Evolutionary conservation across 2,329 filamentous ascomycete species (phyloP).

Genomic region (Ceratocystis eucalypticola): DNA sequence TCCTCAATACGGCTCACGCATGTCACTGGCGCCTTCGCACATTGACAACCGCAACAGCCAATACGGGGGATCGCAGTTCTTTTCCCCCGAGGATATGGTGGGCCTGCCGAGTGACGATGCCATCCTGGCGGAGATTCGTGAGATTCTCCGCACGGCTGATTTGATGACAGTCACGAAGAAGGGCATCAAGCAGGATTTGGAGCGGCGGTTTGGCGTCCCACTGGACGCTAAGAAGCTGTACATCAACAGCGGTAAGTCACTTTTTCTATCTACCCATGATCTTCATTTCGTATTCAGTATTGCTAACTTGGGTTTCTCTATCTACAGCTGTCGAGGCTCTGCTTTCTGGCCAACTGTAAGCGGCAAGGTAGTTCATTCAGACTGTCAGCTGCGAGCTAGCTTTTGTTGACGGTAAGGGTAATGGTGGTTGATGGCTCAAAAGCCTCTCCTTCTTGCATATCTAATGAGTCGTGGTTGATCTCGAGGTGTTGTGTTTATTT

Average conservation of each 20-base stretch:
- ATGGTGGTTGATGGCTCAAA: not conserved
- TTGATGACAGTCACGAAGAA: conserved; percentile 99
- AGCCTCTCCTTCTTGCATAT: conserved; percentile 4
- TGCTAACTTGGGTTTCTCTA: not conserved
- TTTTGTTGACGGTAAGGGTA: not conserved
- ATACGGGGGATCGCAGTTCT: conserved; percentile 45
- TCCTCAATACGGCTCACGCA: conserved; percentile 43
- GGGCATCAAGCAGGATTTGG: conserved; percentile 85
- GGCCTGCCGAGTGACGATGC: conserved; percentile 79
- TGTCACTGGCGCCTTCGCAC: conserved; percentile 70
- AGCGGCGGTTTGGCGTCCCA: conserved; percentile 74
- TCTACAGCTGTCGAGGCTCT: conserved; percentile 57
- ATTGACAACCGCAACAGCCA: conserved; percentile 48
- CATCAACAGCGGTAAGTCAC: conserved; percentile 72
- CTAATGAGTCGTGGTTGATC: conserved; percentile 10
- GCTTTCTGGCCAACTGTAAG: conserved; percentile 60
- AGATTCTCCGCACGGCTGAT: conserved; percentile 82
- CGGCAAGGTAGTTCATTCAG: not conserved
- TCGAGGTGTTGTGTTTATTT: not conserved
- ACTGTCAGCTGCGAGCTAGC: not conserved
- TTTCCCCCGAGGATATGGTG: conserved; percentile 52
- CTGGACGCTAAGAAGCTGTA: conserved; percentile 83
- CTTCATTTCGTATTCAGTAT: not conserved
- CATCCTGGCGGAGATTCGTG: conserved; percentile 81
- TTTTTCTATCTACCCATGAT: not conserved